Percentiles rank a stretch among this genome's conserved stretches.
Evolutionary conservation across 805 yeast species (phyloP).

Genomic region (Candida corydali): DNA sequence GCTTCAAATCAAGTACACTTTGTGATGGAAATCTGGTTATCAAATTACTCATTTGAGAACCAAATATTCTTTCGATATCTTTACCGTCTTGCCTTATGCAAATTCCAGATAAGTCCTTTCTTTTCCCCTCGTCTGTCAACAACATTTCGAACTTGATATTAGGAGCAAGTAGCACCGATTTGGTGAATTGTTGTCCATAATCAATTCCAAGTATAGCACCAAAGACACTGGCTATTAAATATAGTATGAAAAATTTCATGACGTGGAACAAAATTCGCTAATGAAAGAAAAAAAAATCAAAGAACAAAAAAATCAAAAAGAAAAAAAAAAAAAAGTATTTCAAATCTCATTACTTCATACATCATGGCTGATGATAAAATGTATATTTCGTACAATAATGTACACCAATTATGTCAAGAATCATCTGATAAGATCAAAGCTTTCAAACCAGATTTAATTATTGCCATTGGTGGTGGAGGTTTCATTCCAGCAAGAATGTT

Average conservation of each 20-base stretch:
- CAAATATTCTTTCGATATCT: slow-evolving; percentile 67
- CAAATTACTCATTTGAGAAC: slow-evolving; percentile 66
- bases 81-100: slow-evolving; percentile 46
- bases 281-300: no score
- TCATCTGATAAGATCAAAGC: slow-evolving; percentile 57
- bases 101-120: slow-evolving; percentile 83
- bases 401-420: slow-evolving; percentile 69
- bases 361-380: slow-evolving; percentile 34
- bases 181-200: slow-evolving; percentile 81
- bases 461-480: slow-evolving; percentile 98
- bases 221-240: slow-evolving; percentile 13
- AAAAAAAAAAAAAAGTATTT: background rate
- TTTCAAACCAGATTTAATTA: slow-evolving; percentile 83
- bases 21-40: slow-evolving; percentile 71
- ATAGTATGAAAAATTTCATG: background rate
- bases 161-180: slow-evolving; percentile 87
- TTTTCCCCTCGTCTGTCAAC: slow-evolving; percentile 82
- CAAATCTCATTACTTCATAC: no score
- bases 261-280: background rate
- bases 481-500: slow-evolving; percentile 96
- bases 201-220: slow-evolving; percentile 85
- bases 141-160: slow-evolving; percentile 84
- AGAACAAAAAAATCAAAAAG: background rate
- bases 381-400: slow-evolving; percentile 77
- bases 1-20: slow-evolving; percentile 64